Base-by-base conservation (phyloP, 1,284 basidiomycete genomes). In the Trametes polyzona region DNA sequence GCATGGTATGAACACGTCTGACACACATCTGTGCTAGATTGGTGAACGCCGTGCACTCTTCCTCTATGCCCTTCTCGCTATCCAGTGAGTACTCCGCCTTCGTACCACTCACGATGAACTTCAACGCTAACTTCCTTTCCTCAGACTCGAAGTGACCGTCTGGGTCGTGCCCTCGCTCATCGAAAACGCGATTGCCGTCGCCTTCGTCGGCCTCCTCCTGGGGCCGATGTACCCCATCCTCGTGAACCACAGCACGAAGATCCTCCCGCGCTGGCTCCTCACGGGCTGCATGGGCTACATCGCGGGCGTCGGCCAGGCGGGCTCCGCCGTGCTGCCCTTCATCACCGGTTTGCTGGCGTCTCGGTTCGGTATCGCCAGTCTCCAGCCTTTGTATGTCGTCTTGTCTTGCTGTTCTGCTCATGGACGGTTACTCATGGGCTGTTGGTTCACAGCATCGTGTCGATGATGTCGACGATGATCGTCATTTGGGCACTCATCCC, bases 261-360 rank as follows among this genome's bases (percentile, higher is more conserved):
- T 89, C 51, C 70, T 91, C 4, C 87, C 87, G 7, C 76, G 75
- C 10, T 84, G 83, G 76, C 74, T 90, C 10, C 78, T 88, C 47
- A 83, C 81, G 0, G 85, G 77, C 2, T 79, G 83, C n/a, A 83
- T 89, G 37, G 87, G 87, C 3, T 86, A 84, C 82, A 84, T 86
- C 24, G 79, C 82, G 2, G 83, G 82, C 12, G 74, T 88, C 44
- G 87, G 88, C 0, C 83, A 86, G 62, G 81, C 85, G 2, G 87
- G 88, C 9, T 83, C 81, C 47, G 87, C 88, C 0, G 69, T 87
- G 2, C 70, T 91, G 44, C 87, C 88, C 0, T 88, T 90, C 67
- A 73, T 85, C 55, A 85, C 84, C 0, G 84, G 84, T n/a, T 75
- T 80, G 1, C 72, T 87, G 33, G 78, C 84, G 7, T 72, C 73